These are phyloP conservation scores for Volvox reticuliferus DNA, from an alignment of 139 green algal species.

Conservation along the genomic window DNA sequence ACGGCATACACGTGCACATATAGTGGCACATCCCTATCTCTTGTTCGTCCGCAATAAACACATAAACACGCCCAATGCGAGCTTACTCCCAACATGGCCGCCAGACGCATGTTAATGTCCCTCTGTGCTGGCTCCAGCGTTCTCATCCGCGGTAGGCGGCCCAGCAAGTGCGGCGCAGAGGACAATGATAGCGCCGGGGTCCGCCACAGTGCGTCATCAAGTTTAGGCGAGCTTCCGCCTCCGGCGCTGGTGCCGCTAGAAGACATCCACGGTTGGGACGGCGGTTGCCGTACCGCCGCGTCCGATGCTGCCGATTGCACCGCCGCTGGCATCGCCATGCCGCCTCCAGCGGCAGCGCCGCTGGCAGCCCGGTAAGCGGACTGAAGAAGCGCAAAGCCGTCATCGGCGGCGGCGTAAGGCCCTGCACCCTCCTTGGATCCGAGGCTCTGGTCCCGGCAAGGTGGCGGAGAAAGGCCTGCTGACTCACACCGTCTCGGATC, in stretches of 20 bases:
- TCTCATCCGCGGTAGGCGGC: neutral
- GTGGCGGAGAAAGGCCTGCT: no score
- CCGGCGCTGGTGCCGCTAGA: neutral
- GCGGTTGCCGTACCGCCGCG: no score
- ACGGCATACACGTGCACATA: no score
- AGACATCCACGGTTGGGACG: no score
- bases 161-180: neutral
- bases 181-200: neutral
- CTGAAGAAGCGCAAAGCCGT: neutral
- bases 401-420: neutral
- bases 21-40: no score
- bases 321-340: neutral
- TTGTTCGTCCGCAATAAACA: no score
- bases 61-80: no score
- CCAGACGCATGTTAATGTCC: conserved; percentile 21
- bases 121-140: neutral
- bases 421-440: no score
- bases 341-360: neutral
- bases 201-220: conserved; percentile 8
- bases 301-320: neutral
- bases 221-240: neutral
- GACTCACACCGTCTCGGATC: no score
- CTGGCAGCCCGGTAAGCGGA: neutral
- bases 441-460: no score
- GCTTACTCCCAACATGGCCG: neutral